Evolutionary conservation across 352 stramenopile species (phyloP), one percentile per base, ranked within the genome.

Genomic region (Globisporangium splendens): DNA sequence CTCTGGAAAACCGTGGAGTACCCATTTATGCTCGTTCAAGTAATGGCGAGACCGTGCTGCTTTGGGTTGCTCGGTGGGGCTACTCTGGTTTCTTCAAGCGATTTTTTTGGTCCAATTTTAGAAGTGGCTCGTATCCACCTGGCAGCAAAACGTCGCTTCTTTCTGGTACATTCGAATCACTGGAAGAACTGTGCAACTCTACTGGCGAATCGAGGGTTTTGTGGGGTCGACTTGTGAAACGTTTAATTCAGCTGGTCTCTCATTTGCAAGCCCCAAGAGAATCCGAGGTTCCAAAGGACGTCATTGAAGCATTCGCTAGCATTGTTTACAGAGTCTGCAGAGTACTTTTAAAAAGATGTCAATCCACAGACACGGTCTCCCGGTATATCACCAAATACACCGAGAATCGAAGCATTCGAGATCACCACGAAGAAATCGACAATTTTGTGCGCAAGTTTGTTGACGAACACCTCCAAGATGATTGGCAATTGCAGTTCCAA

Each of bases 371-470:
- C 13, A 41, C 41, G 17, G 12, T 59, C 6, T 12, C 53, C 15
- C 53, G 53, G 8, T 59, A 51, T 31, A 42, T 59, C 1, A 14
- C 12, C 21, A 28, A 22, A 5, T 8, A 15, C 28, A 7, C 42
- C 2, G 15, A 2, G 15, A 51, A 31, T 22, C 3, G 2, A 21
- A 46, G 33, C 33, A 24, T 59, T 8, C 43, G 53, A 11, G 42
- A 50, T 22, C 43, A 51, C 1, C 42, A 59, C 18, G 43, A 47
- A 21, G 53, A 59, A 43, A 59, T 59, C 42, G 53, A 59, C 42
- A 28, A 18, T 38, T 43, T 59, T 3, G 17, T 51, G 53, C 20
- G 14, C 2, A 28, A 39, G 12, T 33, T 43, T 7, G 17, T 10
- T 31, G 10, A 42, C 43, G 17, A 17, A 5, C 31, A 50, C 8